phyloP scores from a whole-genome alignment of 768 basidiomycete genomes.

The Lactarius pseudohatsudake region DNA sequence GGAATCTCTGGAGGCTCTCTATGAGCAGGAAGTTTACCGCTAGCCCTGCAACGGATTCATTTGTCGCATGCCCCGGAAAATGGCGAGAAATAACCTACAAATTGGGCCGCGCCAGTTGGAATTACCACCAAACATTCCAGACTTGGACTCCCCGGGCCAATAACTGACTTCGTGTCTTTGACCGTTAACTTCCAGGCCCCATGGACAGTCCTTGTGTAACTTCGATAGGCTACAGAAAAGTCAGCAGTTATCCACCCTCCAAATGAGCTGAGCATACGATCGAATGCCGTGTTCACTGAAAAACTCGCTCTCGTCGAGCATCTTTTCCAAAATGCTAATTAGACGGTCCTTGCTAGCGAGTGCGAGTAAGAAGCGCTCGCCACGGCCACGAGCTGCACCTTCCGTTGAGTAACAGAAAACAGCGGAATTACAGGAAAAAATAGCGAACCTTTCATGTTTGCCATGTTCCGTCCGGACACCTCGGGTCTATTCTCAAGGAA shows the following conservation, averaged over 20 bases:
- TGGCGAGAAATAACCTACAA: conserved; percentile 45
- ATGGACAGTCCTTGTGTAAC: conserved; percentile 86
- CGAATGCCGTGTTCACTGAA: conserved; percentile 93
- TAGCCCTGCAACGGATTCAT: conserved; percentile 58
- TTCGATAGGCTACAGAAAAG: conserved; percentile 70
- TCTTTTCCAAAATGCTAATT: conserved; percentile 85
- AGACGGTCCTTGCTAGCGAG: conserved; percentile 91
- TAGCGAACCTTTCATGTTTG: conserved; percentile 82
- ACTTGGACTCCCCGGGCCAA: conserved; percentile 97
- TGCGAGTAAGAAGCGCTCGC: conserved; percentile 84
- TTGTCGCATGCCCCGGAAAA: conserved; percentile 7
- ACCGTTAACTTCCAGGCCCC: conserved; percentile 93
- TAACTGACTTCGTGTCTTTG: conserved; percentile 90
- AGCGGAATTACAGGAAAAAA: background rate
- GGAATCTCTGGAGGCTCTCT: conserved; percentile 94
- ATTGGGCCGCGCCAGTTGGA: conserved; percentile 97
- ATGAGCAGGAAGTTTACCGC: conserved; percentile 96
- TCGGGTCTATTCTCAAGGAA: conserved; percentile 92
- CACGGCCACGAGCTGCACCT: conserved; percentile 53
- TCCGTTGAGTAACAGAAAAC: conserved; percentile 31
- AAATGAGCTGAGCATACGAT: conserved; percentile 59
- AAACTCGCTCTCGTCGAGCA: conserved; percentile 97
- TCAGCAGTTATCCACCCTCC: background rate
- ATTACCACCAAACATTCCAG: conserved; percentile 98
- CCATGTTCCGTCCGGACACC: conserved; percentile 88